Evolutionary conservation across 495 filamentous ascomycete genomes (phyloP).

Genomic region (Hypomontagnella monticulosa): DNA sequence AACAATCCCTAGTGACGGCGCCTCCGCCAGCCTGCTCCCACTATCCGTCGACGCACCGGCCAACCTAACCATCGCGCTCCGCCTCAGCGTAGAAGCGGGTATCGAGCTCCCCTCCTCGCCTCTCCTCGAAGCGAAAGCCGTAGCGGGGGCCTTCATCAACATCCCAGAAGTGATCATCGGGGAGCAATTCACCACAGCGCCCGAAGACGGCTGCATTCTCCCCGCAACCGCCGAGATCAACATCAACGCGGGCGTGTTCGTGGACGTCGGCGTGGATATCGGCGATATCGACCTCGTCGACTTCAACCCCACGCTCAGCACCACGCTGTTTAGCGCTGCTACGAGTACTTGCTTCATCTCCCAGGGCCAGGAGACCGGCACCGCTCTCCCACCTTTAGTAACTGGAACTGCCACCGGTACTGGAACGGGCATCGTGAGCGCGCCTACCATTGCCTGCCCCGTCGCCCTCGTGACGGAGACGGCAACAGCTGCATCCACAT

Average conservation of each 20-base stretch:
- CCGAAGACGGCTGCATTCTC: slow-evolving; percentile 33
- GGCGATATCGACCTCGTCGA: slow-evolving; percentile 25
- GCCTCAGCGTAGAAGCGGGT: slow-evolving; percentile 38
- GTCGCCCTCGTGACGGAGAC: slow-evolving; percentile 22
- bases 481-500: slow-evolving; percentile 21
- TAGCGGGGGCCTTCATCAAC: slow-evolving; percentile 42
- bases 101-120: slow-evolving; percentile 26
- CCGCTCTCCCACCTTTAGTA: background rate
- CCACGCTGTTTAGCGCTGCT: slow-evolving; percentile 45
- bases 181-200: slow-evolving; percentile 26
- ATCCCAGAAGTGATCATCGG: slow-evolving; percentile 41
- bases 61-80: slow-evolving; percentile 46
- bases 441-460: background rate
- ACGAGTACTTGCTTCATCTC: slow-evolving; percentile 44
- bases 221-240: slow-evolving; percentile 43
- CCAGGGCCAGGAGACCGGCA: slow-evolving; percentile 3
- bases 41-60: slow-evolving; percentile 33
- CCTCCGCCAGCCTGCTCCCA: slow-evolving; percentile 43
- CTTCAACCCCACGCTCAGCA: slow-evolving; percentile 39
- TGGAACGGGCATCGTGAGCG: background rate
- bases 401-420: too few species aligned
- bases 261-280: slow-evolving; percentile 42
- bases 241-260: slow-evolving; percentile 45
- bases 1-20: slow-evolving; percentile 36
- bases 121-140: slow-evolving; percentile 41